Evolutionary conservation across 2,329 filamentous ascomycete species (phyloP).

Genomic region (Botrytis squamosa): DNA sequence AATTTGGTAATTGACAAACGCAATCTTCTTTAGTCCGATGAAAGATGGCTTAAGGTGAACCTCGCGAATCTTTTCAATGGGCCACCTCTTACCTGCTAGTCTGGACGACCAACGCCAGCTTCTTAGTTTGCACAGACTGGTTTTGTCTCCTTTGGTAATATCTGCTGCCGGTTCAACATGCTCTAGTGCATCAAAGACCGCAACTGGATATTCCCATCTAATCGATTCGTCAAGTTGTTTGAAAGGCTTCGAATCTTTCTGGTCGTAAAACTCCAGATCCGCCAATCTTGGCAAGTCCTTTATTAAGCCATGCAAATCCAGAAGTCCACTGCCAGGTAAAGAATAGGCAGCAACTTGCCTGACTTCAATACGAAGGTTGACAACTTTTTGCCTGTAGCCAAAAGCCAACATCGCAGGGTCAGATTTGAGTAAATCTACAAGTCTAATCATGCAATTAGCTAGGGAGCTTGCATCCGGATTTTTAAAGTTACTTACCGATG

Average conservation of each 20-base stretch:
- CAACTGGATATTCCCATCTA: slow-evolving; percentile 68
- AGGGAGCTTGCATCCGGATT: no score
- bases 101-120: slow-evolving; percentile 64
- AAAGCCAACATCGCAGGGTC: slow-evolving; percentile 33
- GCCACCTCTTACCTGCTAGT: slow-evolving; percentile 47
- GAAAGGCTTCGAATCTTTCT: slow-evolving; percentile 66
- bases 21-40: slow-evolving; percentile 52
- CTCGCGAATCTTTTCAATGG: slow-evolving; percentile 49
- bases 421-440: slow-evolving; percentile 53
- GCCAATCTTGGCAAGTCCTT: slow-evolving; percentile 63
- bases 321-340: slow-evolving; percentile 51
- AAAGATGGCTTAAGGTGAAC: slow-evolving; percentile 60
- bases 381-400: slow-evolving; percentile 38
- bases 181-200: slow-evolving; percentile 64
- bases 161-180: slow-evolving; percentile 49
- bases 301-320: slow-evolving; percentile 59
- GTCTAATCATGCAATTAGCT: slow-evolving; percentile 11
- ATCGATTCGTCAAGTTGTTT: slow-evolving; percentile 54
- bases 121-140: slow-evolving; percentile 41
- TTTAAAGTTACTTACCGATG: slow-evolving; percentile 38
- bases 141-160: slow-evolving; percentile 33
- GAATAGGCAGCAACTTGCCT: slow-evolving; percentile 52
- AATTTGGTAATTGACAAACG: slow-evolving; percentile 63
- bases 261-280: slow-evolving; percentile 70
- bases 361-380: slow-evolving; percentile 38